Conservation (phyloP, 306 rosid species). For the Senna siamea region DNA sequence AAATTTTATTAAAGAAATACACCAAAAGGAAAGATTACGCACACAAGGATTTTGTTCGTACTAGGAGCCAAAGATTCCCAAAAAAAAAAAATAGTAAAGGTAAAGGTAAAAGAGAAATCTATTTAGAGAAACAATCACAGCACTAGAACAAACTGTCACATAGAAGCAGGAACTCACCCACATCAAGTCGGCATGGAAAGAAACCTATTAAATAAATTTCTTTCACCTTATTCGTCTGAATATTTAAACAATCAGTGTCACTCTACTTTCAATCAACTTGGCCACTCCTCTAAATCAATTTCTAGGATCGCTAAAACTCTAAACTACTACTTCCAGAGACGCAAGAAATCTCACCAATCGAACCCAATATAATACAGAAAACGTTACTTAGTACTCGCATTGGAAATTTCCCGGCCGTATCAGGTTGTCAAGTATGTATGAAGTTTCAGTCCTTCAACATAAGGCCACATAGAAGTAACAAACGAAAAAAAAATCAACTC, state of each 20-base stretch:
- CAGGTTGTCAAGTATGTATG: neutral
- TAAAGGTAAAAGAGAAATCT: neutral
- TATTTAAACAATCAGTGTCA: neutral
- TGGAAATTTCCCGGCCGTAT: too few species aligned
- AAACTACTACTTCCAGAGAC: neutral
- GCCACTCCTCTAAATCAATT: neutral
- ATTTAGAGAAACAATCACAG: neutral
- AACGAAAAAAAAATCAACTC: constrained; percentile 16
- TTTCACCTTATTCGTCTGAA: neutral
- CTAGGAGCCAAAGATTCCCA: neutral
- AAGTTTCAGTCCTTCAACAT: neutral
- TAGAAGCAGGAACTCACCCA: neutral
- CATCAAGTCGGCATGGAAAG: neutral
- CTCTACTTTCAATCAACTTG: neutral
- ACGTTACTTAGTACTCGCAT: too few species aligned
- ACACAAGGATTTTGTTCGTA: neutral
- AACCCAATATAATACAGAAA: too few species aligned
- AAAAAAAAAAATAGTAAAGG: neutral
- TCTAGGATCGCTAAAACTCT: neutral
- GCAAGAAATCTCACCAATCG: too few species aligned
- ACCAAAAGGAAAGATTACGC: neutral
- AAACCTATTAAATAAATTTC: neutral
- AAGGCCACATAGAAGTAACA: neutral
- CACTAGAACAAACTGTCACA: neutral
- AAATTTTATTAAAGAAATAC: too few species aligned